Conservation (phyloP, 2,329 filamentous ascomycete species). For the Exophiala oligosperma region DNA sequence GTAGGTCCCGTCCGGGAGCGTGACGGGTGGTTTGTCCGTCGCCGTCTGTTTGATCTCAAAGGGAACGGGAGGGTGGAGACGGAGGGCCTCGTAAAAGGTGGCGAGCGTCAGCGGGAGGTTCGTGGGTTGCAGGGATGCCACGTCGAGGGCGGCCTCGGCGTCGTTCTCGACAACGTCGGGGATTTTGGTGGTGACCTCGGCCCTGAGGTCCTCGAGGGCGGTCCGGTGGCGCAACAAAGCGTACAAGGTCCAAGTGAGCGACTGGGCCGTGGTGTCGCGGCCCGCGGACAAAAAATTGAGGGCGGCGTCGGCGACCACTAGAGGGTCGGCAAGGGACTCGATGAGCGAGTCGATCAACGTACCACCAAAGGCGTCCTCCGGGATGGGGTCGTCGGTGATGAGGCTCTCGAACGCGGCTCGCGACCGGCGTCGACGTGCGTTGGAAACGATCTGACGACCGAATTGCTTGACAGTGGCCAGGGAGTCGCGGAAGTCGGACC, state of each 20-base stretch:
- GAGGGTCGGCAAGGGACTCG: conserved; percentile 53
- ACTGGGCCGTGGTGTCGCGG: conserved; percentile 65
- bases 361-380: conserved; percentile 40
- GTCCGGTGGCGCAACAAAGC: conserved; percentile 55
- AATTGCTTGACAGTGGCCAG: conserved; percentile 55
- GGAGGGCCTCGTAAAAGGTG: conserved; percentile 60
- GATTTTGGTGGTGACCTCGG: conserved; percentile 23
- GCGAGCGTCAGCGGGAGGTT: conserved; percentile 59
- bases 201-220: conserved; percentile 21
- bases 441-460: conserved; percentile 59
- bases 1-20: conserved; percentile 44
- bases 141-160: conserved; percentile 5
- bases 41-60: conserved; percentile 64
- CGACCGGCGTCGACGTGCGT: conserved; percentile 45
- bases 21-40: conserved; percentile 43
- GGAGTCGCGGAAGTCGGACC: conserved; percentile 50
- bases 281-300: conserved; percentile 67
- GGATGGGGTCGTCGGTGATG: conserved; percentile 12
- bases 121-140: conserved; percentile 42
- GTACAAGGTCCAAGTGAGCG: conserved; percentile 65
- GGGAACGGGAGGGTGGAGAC: conserved; percentile 64
- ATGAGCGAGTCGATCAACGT: conserved; percentile 63
- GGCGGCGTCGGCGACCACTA: conserved; percentile 63
- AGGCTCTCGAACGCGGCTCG: conserved; percentile 22
- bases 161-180: not conserved